Conservation (phyloP, 2,329 filamentous ascomycete species). For the Colletotrichum viniferum region DNA sequence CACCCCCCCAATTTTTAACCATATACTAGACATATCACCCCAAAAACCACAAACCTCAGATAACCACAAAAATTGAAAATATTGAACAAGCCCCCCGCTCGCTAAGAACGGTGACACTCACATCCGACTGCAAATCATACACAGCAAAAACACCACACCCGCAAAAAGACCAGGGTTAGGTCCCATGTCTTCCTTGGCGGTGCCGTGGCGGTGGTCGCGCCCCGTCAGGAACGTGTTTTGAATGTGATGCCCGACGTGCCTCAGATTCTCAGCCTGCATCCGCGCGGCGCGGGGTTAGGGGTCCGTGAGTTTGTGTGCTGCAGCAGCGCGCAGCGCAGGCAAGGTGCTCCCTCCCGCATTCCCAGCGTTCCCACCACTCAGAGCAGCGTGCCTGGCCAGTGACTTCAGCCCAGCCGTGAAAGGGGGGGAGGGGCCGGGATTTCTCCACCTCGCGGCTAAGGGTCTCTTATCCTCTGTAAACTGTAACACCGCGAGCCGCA, state of each 20-base stretch:
- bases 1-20: background rate
- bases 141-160: background rate
- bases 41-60: background rate
- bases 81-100: background rate
- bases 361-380: background rate
- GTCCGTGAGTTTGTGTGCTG: background rate
- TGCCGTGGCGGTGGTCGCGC: background rate
- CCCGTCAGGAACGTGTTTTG: background rate
- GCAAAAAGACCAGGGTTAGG: background rate
- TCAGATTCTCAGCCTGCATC: background rate
- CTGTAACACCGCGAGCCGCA: constrained; percentile 1
- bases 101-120: background rate
- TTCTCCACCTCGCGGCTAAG: background rate
- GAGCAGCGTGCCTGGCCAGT: background rate
- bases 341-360: background rate
- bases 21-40: constrained; percentile 4
- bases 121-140: background rate
- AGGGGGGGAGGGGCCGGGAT: background rate
- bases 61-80: background rate
- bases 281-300: background rate
- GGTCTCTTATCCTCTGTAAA: background rate
- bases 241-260: background rate
- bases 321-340: background rate
- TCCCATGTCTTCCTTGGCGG: background rate
- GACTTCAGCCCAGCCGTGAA: background rate